Evolutionary conservation across 768 basidiomycete genomes (phyloP), one percentile per base, ranked within the genome.

Genomic region (Russula foetens): DNA sequence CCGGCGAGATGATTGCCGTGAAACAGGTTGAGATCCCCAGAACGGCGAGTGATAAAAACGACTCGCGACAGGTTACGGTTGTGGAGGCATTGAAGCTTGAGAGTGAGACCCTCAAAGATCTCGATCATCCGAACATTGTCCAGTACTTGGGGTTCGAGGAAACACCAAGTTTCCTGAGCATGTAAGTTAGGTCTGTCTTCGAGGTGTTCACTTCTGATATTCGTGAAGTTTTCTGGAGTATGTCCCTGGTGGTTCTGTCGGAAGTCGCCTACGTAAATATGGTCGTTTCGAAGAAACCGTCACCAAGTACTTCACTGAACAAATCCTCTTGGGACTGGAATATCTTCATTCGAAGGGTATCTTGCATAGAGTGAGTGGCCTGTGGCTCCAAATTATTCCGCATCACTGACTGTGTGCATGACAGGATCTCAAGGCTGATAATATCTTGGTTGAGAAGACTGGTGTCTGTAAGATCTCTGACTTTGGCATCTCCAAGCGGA

Each of bases 1-100:
- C 94, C 0, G 94, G 94, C 59, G 95, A 98, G 74, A 96, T 98
- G 92, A 94, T 98, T 68, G 97, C 97, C 19, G 97, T 99, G 65
- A 99, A 99, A 74, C 97, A 98, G 74, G 97, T 99, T 49, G 97
- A 98, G 71, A 82, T 95, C 59, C 96, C 97, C 1, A 84, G 84
- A 53, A 95, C 93, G 8, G 84, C 85, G 19, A 92, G 90, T 68
- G 97, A 99, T 74, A 90, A 88, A 72, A 88, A 84, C 64, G 94
- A 98, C 72, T 79, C 82, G 19, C 82, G 94, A 33, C 94, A 96
- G 67, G 76, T 82, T 56, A 83, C 83, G 29, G 86, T 95, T 63
- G 90, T 99, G 60, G 88, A 94, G 67, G 94, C 95, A 1, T 75
- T 98, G 63, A 93, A 96, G 72, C 79, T 90, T 68, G 97, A 98